Evolutionary conservation across 345 rosid genomes (phyloP).

Genomic region (Balakata baccata): DNA sequence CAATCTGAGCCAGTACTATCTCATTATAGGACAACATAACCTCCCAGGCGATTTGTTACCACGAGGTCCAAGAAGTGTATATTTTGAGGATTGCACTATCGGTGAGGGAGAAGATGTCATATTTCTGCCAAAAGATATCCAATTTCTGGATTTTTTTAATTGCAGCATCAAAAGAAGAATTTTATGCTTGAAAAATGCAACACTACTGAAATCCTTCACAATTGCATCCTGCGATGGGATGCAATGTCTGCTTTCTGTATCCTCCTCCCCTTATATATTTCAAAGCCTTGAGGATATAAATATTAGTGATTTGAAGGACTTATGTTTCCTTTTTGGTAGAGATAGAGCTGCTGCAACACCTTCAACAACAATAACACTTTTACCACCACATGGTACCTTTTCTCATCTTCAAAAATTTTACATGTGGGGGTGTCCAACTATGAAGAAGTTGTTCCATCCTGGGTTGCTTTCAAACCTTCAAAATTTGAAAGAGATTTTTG

Average conservation of each 20-base stretch:
- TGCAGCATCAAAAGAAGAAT: neutral
- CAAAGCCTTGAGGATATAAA: neutral
- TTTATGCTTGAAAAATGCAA: conserved; percentile 5
- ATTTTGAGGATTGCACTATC: neutral
- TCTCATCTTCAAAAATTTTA: neutral
- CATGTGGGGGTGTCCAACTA: neutral
- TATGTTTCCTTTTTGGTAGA: neutral
- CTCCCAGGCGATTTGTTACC: neutral
- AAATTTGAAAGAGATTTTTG: conserved; percentile 14
- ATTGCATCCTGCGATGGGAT: conserved; percentile 3
- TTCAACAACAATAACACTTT: neutral
- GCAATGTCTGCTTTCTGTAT: neutral
- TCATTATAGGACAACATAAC: neutral
- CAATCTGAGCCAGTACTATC: neutral
- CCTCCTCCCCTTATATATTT: neutral
- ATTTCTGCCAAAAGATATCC: conserved; percentile 5
- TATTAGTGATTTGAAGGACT: neutral
- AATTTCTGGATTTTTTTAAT: neutral
- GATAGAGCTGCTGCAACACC: neutral
- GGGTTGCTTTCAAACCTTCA: conserved; percentile 13
- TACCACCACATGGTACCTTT: neutral
- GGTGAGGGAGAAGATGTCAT: neutral
- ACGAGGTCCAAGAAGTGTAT: neutral
- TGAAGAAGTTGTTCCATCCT: conserved; percentile 18
- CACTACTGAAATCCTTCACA: neutral